Conservation (phyloP, 805 yeast genomes). For the Phaffomyces antillensis region DNA sequence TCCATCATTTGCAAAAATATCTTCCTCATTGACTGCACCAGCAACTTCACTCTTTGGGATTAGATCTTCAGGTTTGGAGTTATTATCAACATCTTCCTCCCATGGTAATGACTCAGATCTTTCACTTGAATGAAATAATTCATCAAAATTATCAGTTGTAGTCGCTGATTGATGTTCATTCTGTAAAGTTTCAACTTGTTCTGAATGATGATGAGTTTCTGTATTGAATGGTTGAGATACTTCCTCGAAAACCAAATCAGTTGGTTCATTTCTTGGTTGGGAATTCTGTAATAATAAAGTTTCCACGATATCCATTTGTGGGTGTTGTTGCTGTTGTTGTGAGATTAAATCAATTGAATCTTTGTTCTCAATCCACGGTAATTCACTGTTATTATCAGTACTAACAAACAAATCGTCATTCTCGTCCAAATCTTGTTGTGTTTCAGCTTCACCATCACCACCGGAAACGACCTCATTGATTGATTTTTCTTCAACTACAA, state of each 20-base stretch:
- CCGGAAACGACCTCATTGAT: background rate
- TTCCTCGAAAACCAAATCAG: background rate
- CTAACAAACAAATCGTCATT: background rate
- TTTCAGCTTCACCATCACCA: constrained; percentile 1
- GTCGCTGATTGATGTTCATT: background rate
- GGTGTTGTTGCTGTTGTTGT: background rate
- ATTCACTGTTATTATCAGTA: background rate
- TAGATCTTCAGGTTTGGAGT: too few relatives aligned
- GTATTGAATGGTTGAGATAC: background rate
- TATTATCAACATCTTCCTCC: background rate
- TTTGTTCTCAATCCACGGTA: constrained; percentile 1
- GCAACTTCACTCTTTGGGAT: background rate
- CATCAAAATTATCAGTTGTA: background rate
- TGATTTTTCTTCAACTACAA: too few relatives aligned
- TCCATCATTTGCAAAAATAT: background rate
- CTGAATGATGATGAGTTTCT: background rate
- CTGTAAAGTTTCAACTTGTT: background rate
- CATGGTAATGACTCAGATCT: constrained; percentile 1
- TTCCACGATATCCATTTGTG: background rate
- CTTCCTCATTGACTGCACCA: background rate
- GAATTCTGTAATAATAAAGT: background rate
- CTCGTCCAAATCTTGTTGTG: background rate
- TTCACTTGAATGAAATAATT: background rate
- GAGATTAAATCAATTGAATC: background rate
- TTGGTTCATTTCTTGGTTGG: background rate